These are phyloP conservation scores for Sequoiadendron giganteum DNA, from an alignment of 75 land plant genomes.

Conservation along the genomic window DNA sequence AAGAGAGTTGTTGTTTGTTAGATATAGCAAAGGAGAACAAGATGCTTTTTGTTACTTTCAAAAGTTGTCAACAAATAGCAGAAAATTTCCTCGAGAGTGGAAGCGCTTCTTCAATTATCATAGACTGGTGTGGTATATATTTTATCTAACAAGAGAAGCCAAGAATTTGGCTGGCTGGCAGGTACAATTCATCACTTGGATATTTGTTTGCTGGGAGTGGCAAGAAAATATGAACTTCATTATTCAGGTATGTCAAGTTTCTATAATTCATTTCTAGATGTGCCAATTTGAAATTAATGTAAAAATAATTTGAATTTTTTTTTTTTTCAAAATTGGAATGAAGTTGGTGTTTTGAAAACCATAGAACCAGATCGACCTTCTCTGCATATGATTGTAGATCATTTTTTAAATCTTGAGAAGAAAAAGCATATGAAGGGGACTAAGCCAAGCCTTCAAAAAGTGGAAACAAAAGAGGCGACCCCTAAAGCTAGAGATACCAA, in stretches of 20 bases:
- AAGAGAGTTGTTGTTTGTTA: neutral
- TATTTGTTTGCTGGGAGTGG: neutral
- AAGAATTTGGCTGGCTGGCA: neutral
- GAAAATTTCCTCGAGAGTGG: neutral
- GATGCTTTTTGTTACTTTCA: neutral
- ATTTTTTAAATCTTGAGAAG: neutral
- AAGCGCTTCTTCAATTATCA: neutral
- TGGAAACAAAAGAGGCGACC: too few relatives aligned
- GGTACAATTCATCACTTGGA: neutral
- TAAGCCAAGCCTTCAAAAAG: too few relatives aligned
- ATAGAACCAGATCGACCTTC: neutral
- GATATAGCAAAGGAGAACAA: neutral
- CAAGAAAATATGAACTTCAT: neutral
- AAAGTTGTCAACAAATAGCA: neutral
- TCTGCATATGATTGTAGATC: neutral
- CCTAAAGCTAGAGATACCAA: too few relatives aligned
- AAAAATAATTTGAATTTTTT: too few relatives aligned
- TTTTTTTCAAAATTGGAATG: neutral
- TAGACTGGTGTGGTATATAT: neutral
- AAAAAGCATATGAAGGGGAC: neutral
- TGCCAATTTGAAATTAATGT: neutral
- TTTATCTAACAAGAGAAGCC: neutral
- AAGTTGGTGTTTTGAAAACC: neutral
- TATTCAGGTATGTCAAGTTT: neutral
- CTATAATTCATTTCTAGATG: neutral